Conservation (phyloP, 352 stramenopile species). For the Globisporangium carolinianum region DNA sequence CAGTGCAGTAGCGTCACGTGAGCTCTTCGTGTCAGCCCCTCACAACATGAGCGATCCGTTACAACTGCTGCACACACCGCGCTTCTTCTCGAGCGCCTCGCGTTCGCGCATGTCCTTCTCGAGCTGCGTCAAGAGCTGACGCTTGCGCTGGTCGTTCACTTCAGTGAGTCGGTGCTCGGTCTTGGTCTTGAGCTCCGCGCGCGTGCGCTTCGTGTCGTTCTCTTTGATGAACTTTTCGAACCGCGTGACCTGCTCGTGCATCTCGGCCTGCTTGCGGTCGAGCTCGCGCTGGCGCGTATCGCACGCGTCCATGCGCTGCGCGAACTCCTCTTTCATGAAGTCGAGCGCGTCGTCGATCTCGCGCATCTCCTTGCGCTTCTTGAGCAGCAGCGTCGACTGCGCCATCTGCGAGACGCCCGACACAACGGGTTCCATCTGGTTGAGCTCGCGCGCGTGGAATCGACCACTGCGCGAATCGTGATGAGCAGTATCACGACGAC, state of each 20-base stretch:
- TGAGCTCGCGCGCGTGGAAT: constrained; percentile 38
- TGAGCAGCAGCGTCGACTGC: constrained; percentile 87
- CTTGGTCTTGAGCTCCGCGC: constrained; percentile 86
- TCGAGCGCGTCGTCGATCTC: constrained; percentile 89
- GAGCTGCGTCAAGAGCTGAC: constrained; percentile 58
- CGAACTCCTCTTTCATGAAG: constrained; percentile 92
- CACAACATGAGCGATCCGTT: not conserved
- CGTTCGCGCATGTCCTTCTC: constrained; percentile 66
- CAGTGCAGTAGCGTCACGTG: not conserved
- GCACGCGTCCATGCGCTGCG: constrained; percentile 83
- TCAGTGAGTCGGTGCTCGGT: constrained; percentile 69
- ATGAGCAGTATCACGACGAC: too few species aligned
- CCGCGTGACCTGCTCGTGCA: constrained; percentile 86
- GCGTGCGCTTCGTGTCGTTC: constrained; percentile 87
- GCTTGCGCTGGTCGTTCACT: constrained; percentile 73
- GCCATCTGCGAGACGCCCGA: constrained; percentile 84
- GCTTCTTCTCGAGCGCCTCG: constrained; percentile 67
- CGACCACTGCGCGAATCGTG: too few species aligned
- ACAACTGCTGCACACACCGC: constrained; percentile 16
- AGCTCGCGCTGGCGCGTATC: constrained; percentile 74
- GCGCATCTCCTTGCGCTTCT: constrained; percentile 91
- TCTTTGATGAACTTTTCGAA: constrained; percentile 94
- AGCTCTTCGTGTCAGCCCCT: too few species aligned
- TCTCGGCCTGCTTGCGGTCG: constrained; percentile 84
- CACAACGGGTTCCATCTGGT: constrained; percentile 69